Evolutionary conservation across 2,329 filamentous ascomycete genomes (phyloP).

Genomic region (Dactylonectria estremocensis): DNA sequence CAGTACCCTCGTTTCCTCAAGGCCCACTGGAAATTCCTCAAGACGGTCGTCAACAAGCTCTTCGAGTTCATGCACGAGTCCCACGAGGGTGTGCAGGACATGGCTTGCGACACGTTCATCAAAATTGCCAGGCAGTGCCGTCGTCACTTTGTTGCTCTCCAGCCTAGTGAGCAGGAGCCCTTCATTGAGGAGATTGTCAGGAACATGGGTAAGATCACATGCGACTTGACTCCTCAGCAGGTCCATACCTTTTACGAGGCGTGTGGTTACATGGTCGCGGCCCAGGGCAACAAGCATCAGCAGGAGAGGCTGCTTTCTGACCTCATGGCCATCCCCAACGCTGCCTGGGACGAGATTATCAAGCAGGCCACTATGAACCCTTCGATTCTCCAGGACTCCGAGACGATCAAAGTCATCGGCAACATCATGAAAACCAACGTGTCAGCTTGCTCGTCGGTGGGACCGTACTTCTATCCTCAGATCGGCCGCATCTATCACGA

Average conservation of each 20-base stretch:
- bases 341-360: constrained; percentile 97
- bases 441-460: constrained; percentile 96
- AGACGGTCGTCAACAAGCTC: constrained; percentile 99
- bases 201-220: constrained; percentile 95
- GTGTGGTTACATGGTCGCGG: constrained; percentile 98
- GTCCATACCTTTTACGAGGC: constrained; percentile 99
- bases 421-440: constrained; percentile 99
- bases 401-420: constrained; percentile 98
- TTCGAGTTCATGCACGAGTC: constrained; percentile 99
- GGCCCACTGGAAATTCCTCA: constrained; percentile 99
- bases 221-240: constrained; percentile 94
- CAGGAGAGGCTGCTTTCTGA: constrained; percentile 94
- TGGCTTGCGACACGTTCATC: constrained; percentile 99
- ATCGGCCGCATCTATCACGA: constrained; percentile 98
- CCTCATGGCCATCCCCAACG: constrained; percentile 93
- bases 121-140: constrained; percentile 99
- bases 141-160: constrained; percentile 95
- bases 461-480: constrained; percentile 97
- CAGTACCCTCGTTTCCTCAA: constrained; percentile 99
- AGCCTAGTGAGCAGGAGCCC: constrained; percentile 93
- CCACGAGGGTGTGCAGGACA: constrained; percentile 99
- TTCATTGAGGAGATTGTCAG: constrained; percentile 99
- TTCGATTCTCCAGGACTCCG: constrained; percentile 87
- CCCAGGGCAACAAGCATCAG: constrained; percentile 93
- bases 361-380: constrained; percentile 88